phyloP scores from a whole-genome alignment of 179 eudicot species.

The Heliamphora pulchella region DNA sequence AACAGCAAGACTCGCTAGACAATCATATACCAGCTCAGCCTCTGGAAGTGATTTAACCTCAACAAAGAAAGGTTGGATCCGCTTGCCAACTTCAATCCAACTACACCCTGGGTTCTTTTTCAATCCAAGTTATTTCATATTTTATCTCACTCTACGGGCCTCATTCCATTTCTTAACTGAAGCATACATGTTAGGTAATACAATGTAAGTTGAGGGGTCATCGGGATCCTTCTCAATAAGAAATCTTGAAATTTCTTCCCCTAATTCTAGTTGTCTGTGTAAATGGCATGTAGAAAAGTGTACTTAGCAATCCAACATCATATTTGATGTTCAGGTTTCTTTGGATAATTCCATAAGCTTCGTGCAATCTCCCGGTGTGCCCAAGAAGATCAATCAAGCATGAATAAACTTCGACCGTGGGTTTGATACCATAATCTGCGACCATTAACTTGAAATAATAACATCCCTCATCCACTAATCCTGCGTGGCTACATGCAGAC shows the following conservation, averaged over 20 bases:
- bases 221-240: slow-evolving; percentile 19
- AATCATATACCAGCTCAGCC: slow-evolving; percentile 13
- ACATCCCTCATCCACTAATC: slow-evolving; percentile 29
- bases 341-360: slow-evolving; percentile 32
- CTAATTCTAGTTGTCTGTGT: slow-evolving; percentile 18
- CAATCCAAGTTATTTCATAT: slow-evolving; percentile 21
- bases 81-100: slow-evolving; percentile 23
- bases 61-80: slow-evolving; percentile 18
- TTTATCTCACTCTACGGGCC: slow-evolving; percentile 17
- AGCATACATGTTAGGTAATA: slow-evolving; percentile 21
- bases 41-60: slow-evolving; percentile 16
- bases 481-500: slow-evolving; percentile 23
- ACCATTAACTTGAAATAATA: slow-evolving; percentile 34
- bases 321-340: slow-evolving; percentile 14
- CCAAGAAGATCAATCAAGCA: slow-evolving; percentile 57
- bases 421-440: slow-evolving; percentile 24
- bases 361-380: slow-evolving; percentile 39
- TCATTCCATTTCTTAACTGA: slow-evolving; percentile 18
- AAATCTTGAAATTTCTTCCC: slow-evolving; percentile 15
- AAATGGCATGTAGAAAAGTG: slow-evolving; percentile 20
- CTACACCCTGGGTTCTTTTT: slow-evolving; percentile 27
- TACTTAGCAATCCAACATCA: slow-evolving; percentile 20
- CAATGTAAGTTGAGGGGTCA: slow-evolving; percentile 16
- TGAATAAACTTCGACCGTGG: slow-evolving; percentile 41
- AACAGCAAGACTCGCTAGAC: slow-evolving; percentile 8